phyloP scores from a whole-genome alignment of 768 basidiomycete species.

The Chiua virens region DNA sequence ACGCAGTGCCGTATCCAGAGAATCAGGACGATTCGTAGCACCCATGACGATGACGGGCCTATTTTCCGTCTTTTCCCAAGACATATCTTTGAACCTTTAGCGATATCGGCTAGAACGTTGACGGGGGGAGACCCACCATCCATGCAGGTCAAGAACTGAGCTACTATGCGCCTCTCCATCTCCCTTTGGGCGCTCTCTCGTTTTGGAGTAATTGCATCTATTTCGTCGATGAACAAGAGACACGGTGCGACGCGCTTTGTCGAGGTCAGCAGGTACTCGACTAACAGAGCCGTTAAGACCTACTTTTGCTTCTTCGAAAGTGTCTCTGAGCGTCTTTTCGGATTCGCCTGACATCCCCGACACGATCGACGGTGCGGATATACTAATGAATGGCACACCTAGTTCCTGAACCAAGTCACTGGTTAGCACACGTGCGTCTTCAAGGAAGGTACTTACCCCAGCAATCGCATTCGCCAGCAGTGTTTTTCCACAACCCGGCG shows the following conservation, averaged over 20 bases:
- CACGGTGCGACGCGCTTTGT: conserved; percentile 84
- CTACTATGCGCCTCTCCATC: conserved; percentile 97
- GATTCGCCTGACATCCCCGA: conserved; percentile 99
- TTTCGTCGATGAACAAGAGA: conserved; percentile 95
- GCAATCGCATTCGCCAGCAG: conserved; percentile 92
- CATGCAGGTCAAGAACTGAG: conserved; percentile 98
- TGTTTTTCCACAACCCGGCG: conserved; percentile 97
- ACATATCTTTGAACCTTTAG: conserved; percentile 66
- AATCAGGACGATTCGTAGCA: conserved; percentile 95
- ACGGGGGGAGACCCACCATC: conserved; percentile 64
- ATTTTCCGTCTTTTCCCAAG: conserved; percentile 93
- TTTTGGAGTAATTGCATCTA: conserved; percentile 97
- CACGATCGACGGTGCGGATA: conserved; percentile 94
- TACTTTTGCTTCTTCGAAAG: conserved; percentile 96
- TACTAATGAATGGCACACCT: conserved; percentile 86
- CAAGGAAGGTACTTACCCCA: conserved; percentile 58
- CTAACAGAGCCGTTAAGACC: conserved; percentile 2
- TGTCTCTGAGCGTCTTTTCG: conserved; percentile 93
- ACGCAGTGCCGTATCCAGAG: conserved; percentile 89
- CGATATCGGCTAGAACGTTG: neutral
- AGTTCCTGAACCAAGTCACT: conserved; percentile 62
- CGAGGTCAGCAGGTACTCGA: neutral
- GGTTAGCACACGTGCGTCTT: neutral
- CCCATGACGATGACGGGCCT: conserved; percentile 94
- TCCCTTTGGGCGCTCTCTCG: conserved; percentile 96